Base-by-base conservation (phyloP, 2,329 filamentous ascomycete species). In the Colletotrichum tropicale region DNA sequence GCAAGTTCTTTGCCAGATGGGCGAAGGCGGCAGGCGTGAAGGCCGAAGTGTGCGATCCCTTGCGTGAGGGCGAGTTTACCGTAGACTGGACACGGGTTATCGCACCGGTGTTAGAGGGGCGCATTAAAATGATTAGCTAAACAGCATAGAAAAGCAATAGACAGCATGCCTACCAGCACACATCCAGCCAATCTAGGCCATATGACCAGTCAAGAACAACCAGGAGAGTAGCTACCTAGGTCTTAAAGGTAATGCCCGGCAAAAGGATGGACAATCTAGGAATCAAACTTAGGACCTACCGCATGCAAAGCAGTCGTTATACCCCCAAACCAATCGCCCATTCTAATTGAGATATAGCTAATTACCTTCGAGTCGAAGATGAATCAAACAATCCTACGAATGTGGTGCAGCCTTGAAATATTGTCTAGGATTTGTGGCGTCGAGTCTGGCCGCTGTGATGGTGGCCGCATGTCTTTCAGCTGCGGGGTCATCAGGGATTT, bases 21-120 rank as follows among this genome's bases (percentile, higher is more conserved):
- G 93, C 93, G 80, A 88, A 90, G 26, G 84, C 92, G 75, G 92
- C 94, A 0, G 92, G 92, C 0, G 86, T 98, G 24, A 87, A 92
- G 74, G 88, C 86, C 67, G 80, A 83, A 66, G 81, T 87, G 13
- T 89, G 86, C 55, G 89, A 91, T 74, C 88, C 90, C 18, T 89
- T 94, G 75, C 88, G 89, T 73, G 87, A 92, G 66, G 89, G 86
- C 1, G 92, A 92, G 76, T 87, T 87, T 60, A 89, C 92, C 66
- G 92, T 94, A 36, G 89, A 93, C 78, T 98, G 95, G 95, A 96
- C 95, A 10, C 91, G 91, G 76, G 93, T 94, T 3, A 96, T 98
- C 82, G 91, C 93, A 71, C 96, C 96, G 1, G 89, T 90, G 72
- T 76, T 96, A 10, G 95, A 98, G 82, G 95, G 95, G 2, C 90